Percentiles rank a stretch among this genome's conserved stretches.
These are phyloP conservation scores for Raphidocelis subcapitata DNA, from an alignment of 139 green algal genomes.

Conservation along the genomic window DNA sequence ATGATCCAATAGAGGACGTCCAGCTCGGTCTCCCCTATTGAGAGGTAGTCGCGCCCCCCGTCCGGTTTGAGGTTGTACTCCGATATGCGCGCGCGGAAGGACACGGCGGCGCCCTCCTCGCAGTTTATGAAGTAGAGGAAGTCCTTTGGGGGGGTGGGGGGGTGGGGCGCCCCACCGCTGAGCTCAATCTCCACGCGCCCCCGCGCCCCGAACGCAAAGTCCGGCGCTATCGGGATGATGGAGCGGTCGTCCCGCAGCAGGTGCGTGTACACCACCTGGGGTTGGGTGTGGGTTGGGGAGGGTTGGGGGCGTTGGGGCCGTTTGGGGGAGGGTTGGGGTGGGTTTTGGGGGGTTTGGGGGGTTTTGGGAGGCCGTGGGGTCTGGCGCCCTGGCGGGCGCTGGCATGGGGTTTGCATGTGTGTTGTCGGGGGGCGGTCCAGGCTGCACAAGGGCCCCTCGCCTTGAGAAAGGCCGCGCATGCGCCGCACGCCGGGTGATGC, in stretches of 20 bases:
- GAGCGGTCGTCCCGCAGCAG: slow-evolving; percentile 17
- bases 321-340: too few relatives aligned
- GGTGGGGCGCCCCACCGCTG: background rate
- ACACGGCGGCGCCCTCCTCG: slow-evolving; percentile 63
- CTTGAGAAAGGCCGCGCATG: too few relatives aligned
- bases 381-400: too few relatives aligned
- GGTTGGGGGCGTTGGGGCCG: too few relatives aligned
- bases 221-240: slow-evolving; percentile 14
- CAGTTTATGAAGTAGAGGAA: slow-evolving; percentile 94
- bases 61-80: slow-evolving; percentile 66
- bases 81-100: slow-evolving; percentile 62
- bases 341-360: too few relatives aligned
- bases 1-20: slow-evolving; percentile 85
- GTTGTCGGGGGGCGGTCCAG: too few relatives aligned
- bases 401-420: too few relatives aligned
- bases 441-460: too few relatives aligned
- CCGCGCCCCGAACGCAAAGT: slow-evolving; percentile 14
- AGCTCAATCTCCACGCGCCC: background rate
- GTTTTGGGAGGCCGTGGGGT: too few relatives aligned
- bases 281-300: too few relatives aligned
- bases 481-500: too few relatives aligned
- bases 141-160: slow-evolving; percentile 48
- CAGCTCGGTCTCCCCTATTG: slow-evolving; percentile 85
- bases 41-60: slow-evolving; percentile 73
- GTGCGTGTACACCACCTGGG: slow-evolving; percentile 5